Evolutionary conservation across 306 rosid species (phyloP), one percentile per base, ranked within the genome.

Genomic region (Crataegus laevigata): DNA sequence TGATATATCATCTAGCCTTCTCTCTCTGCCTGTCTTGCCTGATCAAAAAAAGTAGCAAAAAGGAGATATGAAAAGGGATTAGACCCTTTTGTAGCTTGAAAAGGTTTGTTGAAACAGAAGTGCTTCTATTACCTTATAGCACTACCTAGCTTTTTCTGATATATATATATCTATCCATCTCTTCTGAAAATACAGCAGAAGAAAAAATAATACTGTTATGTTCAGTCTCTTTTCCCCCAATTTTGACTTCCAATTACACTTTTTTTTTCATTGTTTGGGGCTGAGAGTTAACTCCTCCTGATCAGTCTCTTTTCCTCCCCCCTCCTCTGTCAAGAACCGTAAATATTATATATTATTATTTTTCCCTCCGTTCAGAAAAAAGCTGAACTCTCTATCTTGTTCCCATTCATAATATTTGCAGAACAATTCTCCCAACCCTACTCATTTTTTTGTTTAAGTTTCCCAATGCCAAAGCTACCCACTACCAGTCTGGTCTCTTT

Each of bases 401-500:
- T 63, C 15, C 36, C 66, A 12, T 60, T 14, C 66, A 25, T 60
- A 58, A 58, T 24, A 24, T 26, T 26, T 26, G 21, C 34, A 26
- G 66, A 60, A 5, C 19, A 60, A 60, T 60, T 62, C 55, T 63
- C 69, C 43, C 29, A 74, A 22, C 77, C 26, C 51, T 60, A 26
- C 75, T 55, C 26, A 18, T 0, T 38, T 38, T 40, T 42, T 36
- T n/a, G n/a, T n/a, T 74, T 66, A 55, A 81, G 47, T 74, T 83
- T 84, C 85, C 88, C 89, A 21, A 72, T 68, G 77, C 72, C 72
- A 71, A 36, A 61, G 57, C 51, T 74, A 83, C 87, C 85, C 79
- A 78, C 83, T 71, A 24, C 70, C 64, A 85, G 96, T 87, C 91
- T 74, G 67, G 96, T 88, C 93, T 43, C 79, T 88, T 87, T 91